Percentiles rank a stretch among this genome's conserved stretches.
Evolutionary conservation across 2,329 filamentous ascomycete species (phyloP).

Genomic region (Leptosphaerulina australis): DNA sequence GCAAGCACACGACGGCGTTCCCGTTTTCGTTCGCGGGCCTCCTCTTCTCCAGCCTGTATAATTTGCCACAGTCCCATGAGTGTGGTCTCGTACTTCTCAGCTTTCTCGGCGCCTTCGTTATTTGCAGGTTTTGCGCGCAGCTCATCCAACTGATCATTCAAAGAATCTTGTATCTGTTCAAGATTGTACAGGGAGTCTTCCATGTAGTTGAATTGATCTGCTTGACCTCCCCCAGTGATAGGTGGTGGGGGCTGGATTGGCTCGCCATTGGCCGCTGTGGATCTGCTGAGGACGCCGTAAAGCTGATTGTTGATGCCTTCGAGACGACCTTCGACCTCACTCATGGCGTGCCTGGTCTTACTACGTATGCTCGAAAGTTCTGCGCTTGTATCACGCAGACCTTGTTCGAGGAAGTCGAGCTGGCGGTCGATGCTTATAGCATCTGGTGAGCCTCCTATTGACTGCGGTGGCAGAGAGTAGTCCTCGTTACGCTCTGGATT

Average conservation of each 20-base stretch:
- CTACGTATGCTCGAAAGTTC: constrained; percentile 55
- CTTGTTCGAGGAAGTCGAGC: constrained; percentile 73
- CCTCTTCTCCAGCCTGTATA: constrained; percentile 52
- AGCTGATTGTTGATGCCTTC: constrained; percentile 67
- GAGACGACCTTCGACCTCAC: constrained; percentile 49
- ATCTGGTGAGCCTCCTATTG: constrained; percentile 25
- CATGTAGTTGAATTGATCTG: constrained; percentile 72
- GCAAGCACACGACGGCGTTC: constrained; percentile 45
- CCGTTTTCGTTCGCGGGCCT: constrained; percentile 48
- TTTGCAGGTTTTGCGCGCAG: constrained; percentile 27
- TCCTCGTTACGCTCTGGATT: constrained; percentile 58
- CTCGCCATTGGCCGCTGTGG: constrained; percentile 59
- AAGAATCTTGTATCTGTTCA: constrained; percentile 41
- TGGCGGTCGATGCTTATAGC: constrained; percentile 57
- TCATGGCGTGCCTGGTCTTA: constrained; percentile 37
- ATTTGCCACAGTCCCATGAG: constrained; percentile 61
- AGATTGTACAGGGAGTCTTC: constrained; percentile 63
- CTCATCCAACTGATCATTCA: constrained; percentile 40
- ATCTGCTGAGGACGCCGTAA: constrained; percentile 52
- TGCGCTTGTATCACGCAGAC: constrained; percentile 65
- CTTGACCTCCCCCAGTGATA: constrained; percentile 61
- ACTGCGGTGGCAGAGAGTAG: constrained; percentile 39
- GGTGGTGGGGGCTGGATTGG: constrained; percentile 64
- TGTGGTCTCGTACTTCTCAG: constrained; percentile 57
- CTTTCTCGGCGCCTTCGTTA: constrained; percentile 31